Conservation (phyloP, 1,284 basidiomycete species). For the Marasmius oreades region DNA sequence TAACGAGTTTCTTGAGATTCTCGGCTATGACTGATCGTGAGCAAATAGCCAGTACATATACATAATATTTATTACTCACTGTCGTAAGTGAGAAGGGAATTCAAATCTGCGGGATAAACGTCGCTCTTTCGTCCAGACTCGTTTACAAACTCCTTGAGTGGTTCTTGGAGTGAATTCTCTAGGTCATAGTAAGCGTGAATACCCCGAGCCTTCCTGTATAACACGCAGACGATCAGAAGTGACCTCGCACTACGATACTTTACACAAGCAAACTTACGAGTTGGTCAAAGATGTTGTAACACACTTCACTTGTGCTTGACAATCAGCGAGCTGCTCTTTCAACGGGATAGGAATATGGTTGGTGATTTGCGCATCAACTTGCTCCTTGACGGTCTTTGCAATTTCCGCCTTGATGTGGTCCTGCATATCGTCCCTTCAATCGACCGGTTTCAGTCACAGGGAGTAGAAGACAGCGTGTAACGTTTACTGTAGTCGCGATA, state of each 20-base stretch:
- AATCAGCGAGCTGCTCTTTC: conserved; percentile 40
- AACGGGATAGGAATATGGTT: conserved; percentile 45
- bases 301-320: conserved; percentile 36
- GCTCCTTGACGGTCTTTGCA: conserved; percentile 34
- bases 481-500: conserved; percentile 30
- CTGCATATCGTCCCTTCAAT: conserved; percentile 24
- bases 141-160: conserved; percentile 41
- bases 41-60: no score
- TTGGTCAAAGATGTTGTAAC: conserved; percentile 43
- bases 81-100: conserved; percentile 48
- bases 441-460: neutral
- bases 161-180: conserved; percentile 30
- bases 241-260: neutral
- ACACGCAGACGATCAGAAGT: neutral
- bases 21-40: conserved; percentile 26
- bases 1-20: conserved; percentile 34
- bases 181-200: conserved; percentile 40
- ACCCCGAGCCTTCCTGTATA: conserved; percentile 44
- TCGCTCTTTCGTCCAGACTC: conserved; percentile 43
- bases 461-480: neutral
- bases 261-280: conserved; percentile 37
- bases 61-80: conserved; percentile 30
- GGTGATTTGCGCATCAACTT: conserved; percentile 44
- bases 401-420: conserved; percentile 37
- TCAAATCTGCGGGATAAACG: conserved; percentile 45